Conservation (phyloP, 805 yeast species). For the Candida maesae region DNA sequence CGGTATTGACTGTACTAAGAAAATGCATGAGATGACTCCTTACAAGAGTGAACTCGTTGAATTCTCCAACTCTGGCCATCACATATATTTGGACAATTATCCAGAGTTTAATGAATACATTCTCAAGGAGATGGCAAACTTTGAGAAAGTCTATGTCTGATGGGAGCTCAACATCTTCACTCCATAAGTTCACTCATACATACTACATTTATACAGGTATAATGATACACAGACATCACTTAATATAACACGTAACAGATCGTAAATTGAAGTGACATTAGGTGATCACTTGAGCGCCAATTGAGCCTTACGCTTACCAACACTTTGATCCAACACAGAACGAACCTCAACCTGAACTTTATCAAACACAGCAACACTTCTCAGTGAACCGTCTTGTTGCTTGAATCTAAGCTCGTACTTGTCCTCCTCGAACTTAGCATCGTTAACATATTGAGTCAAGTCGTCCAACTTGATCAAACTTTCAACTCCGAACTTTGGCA, state of each 20-base stretch:
- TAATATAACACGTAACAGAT: too few relatives aligned
- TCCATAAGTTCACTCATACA: too few relatives aligned
- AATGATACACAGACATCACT: background rate
- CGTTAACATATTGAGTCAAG: constrained; percentile 57
- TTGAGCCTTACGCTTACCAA: constrained; percentile 91
- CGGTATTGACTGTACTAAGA: constrained; percentile 32
- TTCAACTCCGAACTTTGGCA: constrained; percentile 95
- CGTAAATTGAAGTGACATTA: too few relatives aligned
- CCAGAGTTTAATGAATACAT: constrained; percentile 49
- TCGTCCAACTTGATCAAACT: constrained; percentile 82
- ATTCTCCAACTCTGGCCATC: constrained; percentile 68
- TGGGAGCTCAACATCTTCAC: too few relatives aligned
- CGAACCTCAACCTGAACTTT: constrained; percentile 79
- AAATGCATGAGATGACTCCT: constrained; percentile 21
- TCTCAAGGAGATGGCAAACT: constrained; percentile 45
- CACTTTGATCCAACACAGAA: constrained; percentile 77
- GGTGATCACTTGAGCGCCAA: constrained; percentile 40
- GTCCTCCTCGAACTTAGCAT: constrained; percentile 73
- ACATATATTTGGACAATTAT: constrained; percentile 68
- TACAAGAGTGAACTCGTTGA: constrained; percentile 33
- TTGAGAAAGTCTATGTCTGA: constrained; percentile 11
- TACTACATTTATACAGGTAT: background rate
- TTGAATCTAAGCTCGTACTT: constrained; percentile 62
- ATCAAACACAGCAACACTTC: constrained; percentile 72
- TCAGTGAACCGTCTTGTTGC: constrained; percentile 39